Percentiles rank a stretch among this genome's conserved stretches.
These are phyloP conservation scores for Iris pallida DNA, from an alignment of 116 monocot genomes.

Conservation along the genomic window DNA sequence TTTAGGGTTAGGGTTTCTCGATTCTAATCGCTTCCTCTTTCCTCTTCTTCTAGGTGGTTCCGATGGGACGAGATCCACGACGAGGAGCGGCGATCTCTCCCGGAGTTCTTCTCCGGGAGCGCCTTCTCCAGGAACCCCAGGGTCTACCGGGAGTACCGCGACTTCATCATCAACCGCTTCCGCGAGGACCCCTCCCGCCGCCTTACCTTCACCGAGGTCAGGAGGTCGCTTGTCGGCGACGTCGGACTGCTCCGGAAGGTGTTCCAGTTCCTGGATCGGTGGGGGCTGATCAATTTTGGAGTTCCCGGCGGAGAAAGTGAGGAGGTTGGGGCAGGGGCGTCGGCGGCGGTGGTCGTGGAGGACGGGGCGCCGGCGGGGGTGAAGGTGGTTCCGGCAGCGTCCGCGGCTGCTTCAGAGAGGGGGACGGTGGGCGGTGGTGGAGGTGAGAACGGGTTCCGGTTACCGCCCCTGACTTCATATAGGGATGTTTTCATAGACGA, in stretches of 20 bases:
- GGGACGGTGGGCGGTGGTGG: slow-evolving; percentile 24
- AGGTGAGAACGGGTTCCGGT: slow-evolving; percentile 26
- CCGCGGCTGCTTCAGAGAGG: slow-evolving; percentile 40
- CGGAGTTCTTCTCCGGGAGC: slow-evolving; percentile 75
- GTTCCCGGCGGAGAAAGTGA: not conserved
- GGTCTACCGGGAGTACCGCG: slow-evolving; percentile 92
- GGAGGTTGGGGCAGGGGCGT: not conserved
- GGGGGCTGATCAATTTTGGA: slow-evolving; percentile 74
- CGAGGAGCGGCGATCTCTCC: slow-evolving; percentile 50
- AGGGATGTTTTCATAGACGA: slow-evolving; percentile 56
- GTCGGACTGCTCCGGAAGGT: slow-evolving; percentile 52
- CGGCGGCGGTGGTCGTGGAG: slow-evolving; percentile 51
- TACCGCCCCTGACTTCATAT: slow-evolving; percentile 70
- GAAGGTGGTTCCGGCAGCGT: slow-evolving; percentile 32
- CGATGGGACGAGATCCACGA: slow-evolving; percentile 86
- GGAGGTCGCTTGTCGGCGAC: slow-evolving; percentile 72
- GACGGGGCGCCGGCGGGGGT: slow-evolving; percentile 44
- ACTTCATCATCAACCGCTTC: slow-evolving; percentile 90
- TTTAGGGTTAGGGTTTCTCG: slow-evolving; percentile 21
- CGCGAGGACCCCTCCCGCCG: slow-evolving; percentile 57
- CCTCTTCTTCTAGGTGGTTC: slow-evolving; percentile 58
- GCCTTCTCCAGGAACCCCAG: slow-evolving; percentile 65
- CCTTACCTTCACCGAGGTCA: slow-evolving; percentile 73
- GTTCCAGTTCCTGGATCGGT: slow-evolving; percentile 53
- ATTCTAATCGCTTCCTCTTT: not conserved